phyloP scores from a whole-genome alignment of 129 eudicot species.

The Calendula officinalis region DNA sequence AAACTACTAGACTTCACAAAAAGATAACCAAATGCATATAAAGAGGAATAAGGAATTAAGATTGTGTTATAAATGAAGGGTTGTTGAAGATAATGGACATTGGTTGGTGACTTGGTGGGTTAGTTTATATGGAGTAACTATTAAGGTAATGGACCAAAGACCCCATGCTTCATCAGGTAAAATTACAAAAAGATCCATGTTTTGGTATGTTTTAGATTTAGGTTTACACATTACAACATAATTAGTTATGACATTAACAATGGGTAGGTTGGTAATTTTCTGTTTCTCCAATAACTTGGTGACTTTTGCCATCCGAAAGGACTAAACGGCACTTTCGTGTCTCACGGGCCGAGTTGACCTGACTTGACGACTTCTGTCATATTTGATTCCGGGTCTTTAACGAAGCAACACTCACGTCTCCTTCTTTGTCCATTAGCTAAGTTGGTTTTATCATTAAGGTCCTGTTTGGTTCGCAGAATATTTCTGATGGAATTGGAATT shows the following conservation, averaged over 20 bases:
- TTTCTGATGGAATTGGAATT: too few relatives aligned
- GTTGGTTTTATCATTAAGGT: constrained; percentile 20
- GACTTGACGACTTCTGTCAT: constrained; percentile 25
- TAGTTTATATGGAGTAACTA: constrained; percentile 32
- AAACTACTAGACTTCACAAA: constrained; percentile 8
- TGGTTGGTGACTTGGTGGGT: constrained; percentile 24
- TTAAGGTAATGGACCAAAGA: constrained; percentile 28
- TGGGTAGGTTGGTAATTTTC: constrained; percentile 12
- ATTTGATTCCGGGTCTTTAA: constrained; percentile 13
- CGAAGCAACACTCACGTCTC: constrained; percentile 30
- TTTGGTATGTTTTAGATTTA: neutral
- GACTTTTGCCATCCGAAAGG: neutral
- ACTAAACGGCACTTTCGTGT: constrained; percentile 11
- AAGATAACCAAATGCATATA: constrained; percentile 7
- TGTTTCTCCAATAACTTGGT: constrained; percentile 11
- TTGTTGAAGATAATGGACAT: constrained; percentile 20
- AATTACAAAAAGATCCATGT: constrained; percentile 13
- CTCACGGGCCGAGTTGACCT: constrained; percentile 32
- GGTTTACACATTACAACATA: neutral
- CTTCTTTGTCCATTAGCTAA: constrained; percentile 25
- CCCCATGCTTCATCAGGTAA: constrained; percentile 21
- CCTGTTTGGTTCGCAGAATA: too few relatives aligned
- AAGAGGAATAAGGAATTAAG: constrained; percentile 3
- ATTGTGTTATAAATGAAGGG: neutral
- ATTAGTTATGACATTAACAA: neutral